Evolutionary conservation across 192 early-diverging fungal genomes (phyloP).

Genomic region (Coemansia sp.): DNA sequence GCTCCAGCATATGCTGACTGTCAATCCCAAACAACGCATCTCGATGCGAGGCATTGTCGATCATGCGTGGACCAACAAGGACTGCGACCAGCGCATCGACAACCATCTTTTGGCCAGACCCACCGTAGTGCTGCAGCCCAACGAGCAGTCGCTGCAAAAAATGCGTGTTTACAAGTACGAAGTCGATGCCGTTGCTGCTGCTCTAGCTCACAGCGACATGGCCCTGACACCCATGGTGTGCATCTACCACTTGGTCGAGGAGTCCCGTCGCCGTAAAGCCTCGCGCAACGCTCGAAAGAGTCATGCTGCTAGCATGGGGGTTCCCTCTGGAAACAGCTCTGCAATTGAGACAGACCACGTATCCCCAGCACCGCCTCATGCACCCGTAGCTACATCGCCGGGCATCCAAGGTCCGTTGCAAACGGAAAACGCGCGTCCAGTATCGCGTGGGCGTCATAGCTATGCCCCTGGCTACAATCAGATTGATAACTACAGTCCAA

Average conservation of each 20-base stretch:
- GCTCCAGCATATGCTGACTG: constrained; percentile 69
- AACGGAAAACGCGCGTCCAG: constrained; percentile 21
- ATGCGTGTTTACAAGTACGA: constrained; percentile 49
- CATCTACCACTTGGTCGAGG: constrained; percentile 50
- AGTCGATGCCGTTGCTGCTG: constrained; percentile 34
- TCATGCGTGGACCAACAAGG: constrained; percentile 81
- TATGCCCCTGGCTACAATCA: constrained; percentile 32
- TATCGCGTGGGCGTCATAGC: constrained; percentile 38
- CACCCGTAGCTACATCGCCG: background rate
- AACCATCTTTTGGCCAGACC: constrained; percentile 65
- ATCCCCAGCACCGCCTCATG: constrained; percentile 4
- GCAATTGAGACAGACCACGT: constrained; percentile 12
- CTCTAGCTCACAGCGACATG: constrained; percentile 44
- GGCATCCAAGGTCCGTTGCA: background rate
- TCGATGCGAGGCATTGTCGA: constrained; percentile 67
- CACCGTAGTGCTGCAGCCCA: constrained; percentile 44
- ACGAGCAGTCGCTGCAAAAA: constrained; percentile 48
- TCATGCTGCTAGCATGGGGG: constrained; percentile 36
- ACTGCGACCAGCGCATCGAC: constrained; percentile 62
- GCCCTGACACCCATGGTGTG: constrained; percentile 45
- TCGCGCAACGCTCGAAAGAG: constrained; percentile 42
- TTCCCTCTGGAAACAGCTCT: constrained; percentile 11
- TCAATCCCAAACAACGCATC: constrained; percentile 67
- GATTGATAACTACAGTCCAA: constrained; percentile 24
- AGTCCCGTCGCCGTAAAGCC: constrained; percentile 47